Percentiles rank a stretch among this genome's conserved stretches.
Evolutionary conservation across 1,139 yeast genomes (phyloP).

Genomic region (Debaryomyces udenii): DNA sequence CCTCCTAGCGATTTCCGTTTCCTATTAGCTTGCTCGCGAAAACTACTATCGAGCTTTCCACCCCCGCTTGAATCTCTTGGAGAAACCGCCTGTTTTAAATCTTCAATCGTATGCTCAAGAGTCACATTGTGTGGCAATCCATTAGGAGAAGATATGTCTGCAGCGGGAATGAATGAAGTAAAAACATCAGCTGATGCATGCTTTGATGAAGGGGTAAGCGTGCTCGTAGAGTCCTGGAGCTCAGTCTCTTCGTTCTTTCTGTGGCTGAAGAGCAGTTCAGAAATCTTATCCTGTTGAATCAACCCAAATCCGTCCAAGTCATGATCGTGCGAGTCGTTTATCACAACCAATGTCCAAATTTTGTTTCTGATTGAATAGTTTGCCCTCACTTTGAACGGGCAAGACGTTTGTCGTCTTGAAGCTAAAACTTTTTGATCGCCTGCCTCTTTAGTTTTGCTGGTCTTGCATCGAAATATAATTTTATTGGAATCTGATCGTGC

Average conservation of each 20-base stretch:
- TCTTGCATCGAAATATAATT: conserved; percentile 70
- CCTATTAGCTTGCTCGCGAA: not conserved
- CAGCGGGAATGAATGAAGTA: conserved; percentile 7
- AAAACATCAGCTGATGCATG: conserved; percentile 8
- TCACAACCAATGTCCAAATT: conserved; percentile 63
- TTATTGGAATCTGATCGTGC: conserved; percentile 71
- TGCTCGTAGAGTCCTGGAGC: not conserved
- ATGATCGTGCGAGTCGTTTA: conserved; percentile 57
- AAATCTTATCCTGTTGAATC: conserved; percentile 2
- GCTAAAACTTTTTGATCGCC: conserved; percentile 16
- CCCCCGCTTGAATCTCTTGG: not conserved
- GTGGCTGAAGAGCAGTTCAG: conserved; percentile 1
- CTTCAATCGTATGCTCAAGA: conserved; percentile 2
- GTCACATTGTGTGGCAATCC: not conserved
- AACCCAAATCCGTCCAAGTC: conserved; percentile 15
- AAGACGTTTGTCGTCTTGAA: conserved; percentile 36
- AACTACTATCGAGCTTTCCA: not conserved
- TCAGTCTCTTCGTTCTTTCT: conserved; percentile 2
- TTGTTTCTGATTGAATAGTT: conserved; percentile 59
- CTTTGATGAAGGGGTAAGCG: conserved; percentile 1
- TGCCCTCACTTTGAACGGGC: conserved; percentile 74
- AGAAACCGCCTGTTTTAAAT: not conserved
- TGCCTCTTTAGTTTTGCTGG: conserved; percentile 25
- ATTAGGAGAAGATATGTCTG: conserved; percentile 11
- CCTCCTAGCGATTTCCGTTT: not conserved